A percentile compares a stretch with the other conserved stretches of the same genome.
phyloP scores from a whole-genome alignment of 2,329 filamentous ascomycete genomes.

The Aspergillus cejpii region DNA sequence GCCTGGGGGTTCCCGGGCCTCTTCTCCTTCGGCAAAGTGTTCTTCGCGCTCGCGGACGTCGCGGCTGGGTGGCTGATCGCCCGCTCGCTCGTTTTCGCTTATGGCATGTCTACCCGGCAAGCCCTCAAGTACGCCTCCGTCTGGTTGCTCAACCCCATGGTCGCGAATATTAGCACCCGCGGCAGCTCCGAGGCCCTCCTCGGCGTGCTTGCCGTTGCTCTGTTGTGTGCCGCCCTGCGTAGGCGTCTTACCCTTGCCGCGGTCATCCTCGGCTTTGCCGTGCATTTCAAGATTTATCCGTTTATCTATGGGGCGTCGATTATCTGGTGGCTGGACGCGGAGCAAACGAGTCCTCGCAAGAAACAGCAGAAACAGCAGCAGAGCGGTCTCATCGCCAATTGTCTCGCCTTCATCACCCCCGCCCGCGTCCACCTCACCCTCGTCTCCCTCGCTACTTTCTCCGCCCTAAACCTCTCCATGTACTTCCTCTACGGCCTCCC shows the following conservation, averaged over 20 bases:
- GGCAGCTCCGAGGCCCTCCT: conserved; percentile 90
- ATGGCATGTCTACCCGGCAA: conserved; percentile 45
- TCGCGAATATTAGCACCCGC: conserved; percentile 89
- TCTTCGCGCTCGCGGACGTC: conserved; percentile 80
- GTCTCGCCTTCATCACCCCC: conserved; percentile 35
- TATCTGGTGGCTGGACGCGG: conserved; percentile 39
- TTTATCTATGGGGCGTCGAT: conserved; percentile 76
- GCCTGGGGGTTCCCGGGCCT: conserved; percentile 44
- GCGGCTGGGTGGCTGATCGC: conserved; percentile 74
- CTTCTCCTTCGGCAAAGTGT: conserved; percentile 73
- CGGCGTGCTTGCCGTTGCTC: conserved; percentile 71
- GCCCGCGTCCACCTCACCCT: conserved; percentile 38
- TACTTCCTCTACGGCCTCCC: conserved; percentile 67
- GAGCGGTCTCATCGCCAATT: conserved; percentile 10
- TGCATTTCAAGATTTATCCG: conserved; percentile 98
- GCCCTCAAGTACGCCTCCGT: conserved; percentile 74
- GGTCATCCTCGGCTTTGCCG: conserved; percentile 67
- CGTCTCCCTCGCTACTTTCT: conserved; percentile 66
- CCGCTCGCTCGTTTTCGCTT: conserved; percentile 44
- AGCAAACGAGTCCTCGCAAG: neutral
- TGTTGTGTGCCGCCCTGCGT: conserved; percentile 74
- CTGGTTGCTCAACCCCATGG: conserved; percentile 97
- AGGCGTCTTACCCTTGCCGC: conserved; percentile 61
- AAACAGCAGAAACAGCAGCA: neutral
- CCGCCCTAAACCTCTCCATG: conserved; percentile 69